Evolutionary conservation across 495 filamentous ascomycete species (phyloP).

Genomic region (Xylaria longipes): DNA sequence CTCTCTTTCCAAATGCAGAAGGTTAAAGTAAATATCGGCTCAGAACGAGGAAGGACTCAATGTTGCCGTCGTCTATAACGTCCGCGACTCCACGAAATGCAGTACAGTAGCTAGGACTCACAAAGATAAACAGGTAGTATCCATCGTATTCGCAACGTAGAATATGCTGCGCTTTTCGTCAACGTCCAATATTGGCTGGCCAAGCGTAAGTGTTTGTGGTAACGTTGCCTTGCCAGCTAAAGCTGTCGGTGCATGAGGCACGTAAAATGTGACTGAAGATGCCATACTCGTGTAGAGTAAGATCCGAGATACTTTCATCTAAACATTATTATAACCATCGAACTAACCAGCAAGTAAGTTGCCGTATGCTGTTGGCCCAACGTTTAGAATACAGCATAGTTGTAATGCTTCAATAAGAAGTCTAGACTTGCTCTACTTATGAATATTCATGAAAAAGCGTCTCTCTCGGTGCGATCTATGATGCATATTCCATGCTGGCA

Average conservation of each 20-base stretch:
- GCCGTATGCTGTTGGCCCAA: neutral
- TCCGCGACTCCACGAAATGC: neutral
- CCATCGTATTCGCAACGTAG: neutral
- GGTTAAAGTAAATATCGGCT: neutral
- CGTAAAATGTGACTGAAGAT: neutral
- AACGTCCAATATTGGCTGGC: neutral
- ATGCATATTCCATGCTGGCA: neutral
- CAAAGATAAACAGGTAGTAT: neutral
- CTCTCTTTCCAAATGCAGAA: neutral
- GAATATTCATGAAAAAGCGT: neutral
- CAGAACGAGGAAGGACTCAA: neutral
- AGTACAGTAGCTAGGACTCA: neutral
- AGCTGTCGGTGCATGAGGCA: neutral
- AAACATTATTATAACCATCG: neutral
- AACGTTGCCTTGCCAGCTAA: neutral
- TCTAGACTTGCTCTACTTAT: neutral
- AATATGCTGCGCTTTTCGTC: neutral
- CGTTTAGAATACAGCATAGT: neutral
- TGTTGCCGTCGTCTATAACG: neutral
- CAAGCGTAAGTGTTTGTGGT: neutral
- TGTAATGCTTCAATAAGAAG: neutral
- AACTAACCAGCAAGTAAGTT: neutral
- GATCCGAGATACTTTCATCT: neutral
- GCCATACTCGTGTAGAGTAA: conserved; percentile 1
- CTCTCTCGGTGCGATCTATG: neutral